Conservation (phyloP, 2,329 filamentous ascomycete species). For the Penicillium sp. region DNA sequence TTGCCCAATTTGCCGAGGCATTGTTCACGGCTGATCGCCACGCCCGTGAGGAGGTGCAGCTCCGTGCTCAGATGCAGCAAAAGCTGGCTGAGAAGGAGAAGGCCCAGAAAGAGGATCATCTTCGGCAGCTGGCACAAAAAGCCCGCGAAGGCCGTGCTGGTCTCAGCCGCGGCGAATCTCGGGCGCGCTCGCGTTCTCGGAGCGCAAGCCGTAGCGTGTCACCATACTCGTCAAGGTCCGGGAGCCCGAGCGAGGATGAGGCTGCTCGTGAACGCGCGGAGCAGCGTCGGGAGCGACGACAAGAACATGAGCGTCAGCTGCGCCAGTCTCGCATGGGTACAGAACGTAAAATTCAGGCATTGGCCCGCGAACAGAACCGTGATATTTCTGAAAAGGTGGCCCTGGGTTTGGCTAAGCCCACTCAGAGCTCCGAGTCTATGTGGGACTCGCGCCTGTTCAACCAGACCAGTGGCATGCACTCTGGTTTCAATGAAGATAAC, state of each 20-base stretch:
- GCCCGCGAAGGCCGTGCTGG: conserved; percentile 76
- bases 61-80: conserved; percentile 92
- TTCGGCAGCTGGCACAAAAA: conserved; percentile 84
- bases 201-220: conserved; percentile 44
- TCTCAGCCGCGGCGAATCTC: conserved; percentile 48
- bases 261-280: conserved; percentile 73
- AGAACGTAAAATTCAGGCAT: conserved; percentile 84
- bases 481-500: conserved; percentile 96
- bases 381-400: conserved; percentile 98
- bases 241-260: conserved; percentile 59
- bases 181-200: conserved; percentile 46
- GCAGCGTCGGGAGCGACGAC: conserved; percentile 71
- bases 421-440: conserved; percentile 88
- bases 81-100: conserved; percentile 96
- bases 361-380: conserved; percentile 91
- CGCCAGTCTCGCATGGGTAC: conserved; percentile 94
- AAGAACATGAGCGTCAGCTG: conserved; percentile 83
- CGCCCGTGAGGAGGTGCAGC: conserved; percentile 90
- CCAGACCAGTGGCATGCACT: conserved; percentile 83
- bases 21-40: conserved; percentile 92
- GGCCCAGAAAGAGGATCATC: conserved; percentile 84
- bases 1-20: conserved; percentile 92
- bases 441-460: conserved; percentile 96
- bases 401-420: conserved; percentile 89
- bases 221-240: conserved; percentile 44